A percentile compares a stretch with the other conserved stretches of the same genome.
phyloP scores from a whole-genome alignment of 2,329 filamentous ascomycete genomes.

The Cladosporium sp. region DNA sequence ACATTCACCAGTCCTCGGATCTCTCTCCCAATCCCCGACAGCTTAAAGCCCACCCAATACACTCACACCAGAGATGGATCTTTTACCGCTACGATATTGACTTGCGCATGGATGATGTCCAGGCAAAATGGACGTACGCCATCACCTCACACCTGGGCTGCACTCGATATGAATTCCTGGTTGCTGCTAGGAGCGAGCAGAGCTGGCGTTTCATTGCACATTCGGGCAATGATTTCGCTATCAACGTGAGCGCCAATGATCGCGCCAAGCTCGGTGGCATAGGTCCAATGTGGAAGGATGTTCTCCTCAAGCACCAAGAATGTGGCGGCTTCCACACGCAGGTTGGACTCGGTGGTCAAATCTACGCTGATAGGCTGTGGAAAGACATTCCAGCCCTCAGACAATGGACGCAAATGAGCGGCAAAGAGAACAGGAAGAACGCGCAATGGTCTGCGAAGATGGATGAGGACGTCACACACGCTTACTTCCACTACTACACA shows the following conservation, averaged over 20 bases:
- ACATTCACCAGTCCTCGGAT: constrained; percentile 87
- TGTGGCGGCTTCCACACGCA: constrained; percentile 95
- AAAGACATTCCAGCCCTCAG: constrained; percentile 90
- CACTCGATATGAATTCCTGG: constrained; percentile 96
- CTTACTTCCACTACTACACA: constrained; percentile 98
- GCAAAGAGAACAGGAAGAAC: constrained; percentile 88
- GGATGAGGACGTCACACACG: constrained; percentile 92
- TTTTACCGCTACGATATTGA: constrained; percentile 96
- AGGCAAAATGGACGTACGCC: constrained; percentile 91
- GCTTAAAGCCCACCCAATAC: constrained; percentile 77
- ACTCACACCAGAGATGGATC: constrained; percentile 87
- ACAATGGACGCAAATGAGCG: constrained; percentile 92
- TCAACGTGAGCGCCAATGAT: constrained; percentile 83
- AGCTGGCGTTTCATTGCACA: constrained; percentile 96
- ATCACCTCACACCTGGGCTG: constrained; percentile 96
- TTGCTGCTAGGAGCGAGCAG: constrained; percentile 84
- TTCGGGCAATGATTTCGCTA: constrained; percentile 92
- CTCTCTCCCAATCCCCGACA: constrained; percentile 88
- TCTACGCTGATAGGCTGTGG: constrained; percentile 94
- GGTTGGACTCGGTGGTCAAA: constrained; percentile 87
- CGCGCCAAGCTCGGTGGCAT: constrained; percentile 82
- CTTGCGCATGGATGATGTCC: constrained; percentile 79
- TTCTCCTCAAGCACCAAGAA: constrained; percentile 94
- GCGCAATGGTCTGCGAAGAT: constrained; percentile 90
- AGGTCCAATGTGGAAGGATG: constrained; percentile 98